Evolutionary conservation across 257 asterid species (phyloP), one percentile per base, ranked within the genome.

Genomic region (Ophiorrhiza pumila): DNA sequence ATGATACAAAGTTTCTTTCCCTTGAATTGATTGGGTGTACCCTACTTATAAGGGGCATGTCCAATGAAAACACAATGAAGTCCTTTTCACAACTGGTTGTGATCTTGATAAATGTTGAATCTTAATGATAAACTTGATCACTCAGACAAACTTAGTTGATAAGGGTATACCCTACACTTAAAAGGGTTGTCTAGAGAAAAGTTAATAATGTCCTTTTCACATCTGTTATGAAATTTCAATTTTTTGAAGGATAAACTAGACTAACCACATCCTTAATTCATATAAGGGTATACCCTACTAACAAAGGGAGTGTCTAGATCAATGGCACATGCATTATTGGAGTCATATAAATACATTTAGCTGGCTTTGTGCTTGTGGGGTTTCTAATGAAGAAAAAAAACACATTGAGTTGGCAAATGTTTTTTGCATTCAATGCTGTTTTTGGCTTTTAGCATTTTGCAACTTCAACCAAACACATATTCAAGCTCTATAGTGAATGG

Each of bases 301-400:
- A 63, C 32, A 41, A 59, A 35, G 46, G 46, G 45, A 35, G 18
- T 63, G 82, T 68, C 75, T 50, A 20, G 74, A 60, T 67, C 72
- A 49, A 15, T 20, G 74, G 63, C 78, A 67, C 78, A 74, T 74
- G 82, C 71, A 74, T 58, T 79, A 63, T 55, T 74, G 74, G 82
- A 79, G 62, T 47, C 63, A 35, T 42, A 39, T 35, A 35, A 3
- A 34, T 27, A 49, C 42, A 29, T 69, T 68, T 64, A 69, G 82
- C 76, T 74, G 74, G 65, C 69, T n/a, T n/a, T n/a, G n/a, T n/a
- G n/a, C n/a, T 59, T 35, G 76, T 69, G 73, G 76, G 74, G 65
- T 15, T 42, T 68, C 72, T 73, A 74, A 74, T 12, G 60, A 56
- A 27, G 53, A 2, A 32, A 69, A 25, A 32, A 35, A 27, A 59